phyloP scores from a whole-genome alignment of 345 rosid genomes.

The Geranium rotundifolium region DNA sequence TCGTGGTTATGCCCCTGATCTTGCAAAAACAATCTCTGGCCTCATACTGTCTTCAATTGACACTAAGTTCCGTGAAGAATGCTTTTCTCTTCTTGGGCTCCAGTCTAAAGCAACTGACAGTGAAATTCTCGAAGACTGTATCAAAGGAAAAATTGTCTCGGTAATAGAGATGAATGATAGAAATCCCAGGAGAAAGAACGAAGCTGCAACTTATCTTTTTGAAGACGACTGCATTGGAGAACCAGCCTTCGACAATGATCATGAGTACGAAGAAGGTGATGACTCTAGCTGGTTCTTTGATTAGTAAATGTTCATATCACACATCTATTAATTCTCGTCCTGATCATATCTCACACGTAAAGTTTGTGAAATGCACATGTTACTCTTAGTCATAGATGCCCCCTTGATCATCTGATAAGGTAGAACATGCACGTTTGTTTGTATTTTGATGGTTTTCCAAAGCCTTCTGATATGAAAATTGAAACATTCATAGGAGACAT shows the following conservation, averaged over 20 bases:
- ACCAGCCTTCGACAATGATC: slow-evolving; percentile 21
- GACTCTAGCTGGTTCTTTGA: slow-evolving; percentile 19
- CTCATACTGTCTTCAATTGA: slow-evolving; percentile 64
- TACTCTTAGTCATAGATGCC: no score
- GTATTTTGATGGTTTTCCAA: no score
- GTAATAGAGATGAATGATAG: slow-evolving; percentile 55
- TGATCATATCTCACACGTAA: no score
- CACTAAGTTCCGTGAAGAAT: slow-evolving; percentile 58
- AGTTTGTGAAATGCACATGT: no score
- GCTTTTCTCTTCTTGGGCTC: slow-evolving; percentile 64
- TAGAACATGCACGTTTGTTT: no score
- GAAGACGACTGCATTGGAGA: slow-evolving; percentile 30
- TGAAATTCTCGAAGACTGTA: slow-evolving; percentile 41
- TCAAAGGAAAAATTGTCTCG: slow-evolving; percentile 53
- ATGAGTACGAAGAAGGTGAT: slow-evolving; percentile 39
- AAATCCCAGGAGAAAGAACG: slow-evolving; percentile 48
- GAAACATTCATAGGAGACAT: no score
- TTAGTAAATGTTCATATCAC: slow-evolving; percentile 10
- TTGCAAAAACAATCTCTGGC: slow-evolving; percentile 71
- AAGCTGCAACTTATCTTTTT: slow-evolving; percentile 44
- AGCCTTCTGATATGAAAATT: no score
- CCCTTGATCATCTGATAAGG: no score
- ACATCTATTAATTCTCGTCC: neutral
- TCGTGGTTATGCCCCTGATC: slow-evolving; percentile 74
- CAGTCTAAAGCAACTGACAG: slow-evolving; percentile 23